Conservation (phyloP, 176 grass and related monocot species). For the Juncus inflexus region DNA sequence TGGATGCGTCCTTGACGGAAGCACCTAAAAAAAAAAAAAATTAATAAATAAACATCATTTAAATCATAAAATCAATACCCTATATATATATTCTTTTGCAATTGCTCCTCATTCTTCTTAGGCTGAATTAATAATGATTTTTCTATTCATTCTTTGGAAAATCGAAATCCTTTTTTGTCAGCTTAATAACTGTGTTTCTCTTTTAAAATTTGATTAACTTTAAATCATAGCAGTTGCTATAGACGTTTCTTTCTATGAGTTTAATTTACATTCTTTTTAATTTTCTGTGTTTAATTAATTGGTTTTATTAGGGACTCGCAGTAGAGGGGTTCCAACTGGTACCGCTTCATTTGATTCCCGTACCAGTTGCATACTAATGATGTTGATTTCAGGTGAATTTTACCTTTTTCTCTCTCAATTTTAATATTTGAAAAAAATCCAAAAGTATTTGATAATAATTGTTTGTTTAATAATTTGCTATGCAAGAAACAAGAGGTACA, state of each 20-base stretch:
- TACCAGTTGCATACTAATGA: conserved; percentile 25
- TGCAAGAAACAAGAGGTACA: conserved; percentile 63
- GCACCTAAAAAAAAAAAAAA: conserved; percentile 46
- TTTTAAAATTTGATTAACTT: neutral
- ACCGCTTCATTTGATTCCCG: conserved; percentile 28
- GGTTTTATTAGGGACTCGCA: conserved; percentile 56
- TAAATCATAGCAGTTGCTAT: conserved; percentile 37
- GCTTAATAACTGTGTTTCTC: neutral
- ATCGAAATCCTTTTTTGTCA: no score
- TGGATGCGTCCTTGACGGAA: conserved; percentile 74
- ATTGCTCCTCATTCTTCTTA: no score
- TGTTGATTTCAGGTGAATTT: conserved; percentile 65
- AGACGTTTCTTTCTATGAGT: neutral
- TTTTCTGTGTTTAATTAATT: conserved; percentile 24
- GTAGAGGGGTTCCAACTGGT: conserved; percentile 36
- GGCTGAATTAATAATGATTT: no score
- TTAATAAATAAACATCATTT: conserved; percentile 1
- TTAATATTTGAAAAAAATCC: neutral
- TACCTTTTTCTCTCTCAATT: neutral
- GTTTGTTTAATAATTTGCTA: conserved; percentile 4
- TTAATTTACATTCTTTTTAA: conserved; percentile 19
- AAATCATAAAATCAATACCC: neutral
- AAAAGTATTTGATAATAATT: neutral
- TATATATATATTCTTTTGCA: no score
- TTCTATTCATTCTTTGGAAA: no score